phyloP scores from a whole-genome alignment of 805 yeast species.

The Myxozyma nipponensis region DNA sequence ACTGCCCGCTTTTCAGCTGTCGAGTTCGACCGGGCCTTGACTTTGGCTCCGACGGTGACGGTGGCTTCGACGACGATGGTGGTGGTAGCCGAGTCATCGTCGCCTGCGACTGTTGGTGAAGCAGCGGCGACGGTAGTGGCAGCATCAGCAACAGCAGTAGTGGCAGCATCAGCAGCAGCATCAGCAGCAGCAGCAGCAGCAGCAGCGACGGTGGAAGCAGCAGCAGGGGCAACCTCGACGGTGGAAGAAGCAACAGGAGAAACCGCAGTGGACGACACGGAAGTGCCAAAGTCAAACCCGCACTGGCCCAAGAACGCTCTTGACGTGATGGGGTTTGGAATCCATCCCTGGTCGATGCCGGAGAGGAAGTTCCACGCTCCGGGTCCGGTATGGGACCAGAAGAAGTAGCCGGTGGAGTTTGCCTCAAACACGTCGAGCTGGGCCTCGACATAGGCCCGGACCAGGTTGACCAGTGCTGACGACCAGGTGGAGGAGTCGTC shows the following conservation, averaged over 20 bases:
- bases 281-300: slow-evolving; percentile 32
- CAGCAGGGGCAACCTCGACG: too few species aligned
- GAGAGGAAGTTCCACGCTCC: slow-evolving; percentile 80
- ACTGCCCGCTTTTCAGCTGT: neutral
- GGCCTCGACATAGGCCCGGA: slow-evolving; percentile 76
- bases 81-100: neutral
- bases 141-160: too few species aligned
- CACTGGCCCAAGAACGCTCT: slow-evolving; percentile 72
- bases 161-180: too few species aligned
- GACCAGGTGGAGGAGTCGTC: slow-evolving; percentile 56
- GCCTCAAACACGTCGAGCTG: slow-evolving; percentile 79
- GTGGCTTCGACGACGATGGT: too few species aligned
- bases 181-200: neutral
- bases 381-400: slow-evolving; percentile 88
- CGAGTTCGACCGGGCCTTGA: too few species aligned
- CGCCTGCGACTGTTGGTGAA: too few species aligned
- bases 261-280: neutral
- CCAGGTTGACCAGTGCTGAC: slow-evolving; percentile 49
- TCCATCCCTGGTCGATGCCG: slow-evolving; percentile 54
- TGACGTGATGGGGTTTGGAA: slow-evolving; percentile 74
- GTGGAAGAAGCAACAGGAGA: neutral
- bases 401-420: slow-evolving; percentile 72
- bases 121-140: neutral
- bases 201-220: neutral
- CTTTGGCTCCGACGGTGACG: too few species aligned